Percentiles rank a stretch among this genome's conserved stretches.
phyloP scores from a whole-genome alignment of 129 eudicot genomes.

The Pulicaria dysenterica region DNA sequence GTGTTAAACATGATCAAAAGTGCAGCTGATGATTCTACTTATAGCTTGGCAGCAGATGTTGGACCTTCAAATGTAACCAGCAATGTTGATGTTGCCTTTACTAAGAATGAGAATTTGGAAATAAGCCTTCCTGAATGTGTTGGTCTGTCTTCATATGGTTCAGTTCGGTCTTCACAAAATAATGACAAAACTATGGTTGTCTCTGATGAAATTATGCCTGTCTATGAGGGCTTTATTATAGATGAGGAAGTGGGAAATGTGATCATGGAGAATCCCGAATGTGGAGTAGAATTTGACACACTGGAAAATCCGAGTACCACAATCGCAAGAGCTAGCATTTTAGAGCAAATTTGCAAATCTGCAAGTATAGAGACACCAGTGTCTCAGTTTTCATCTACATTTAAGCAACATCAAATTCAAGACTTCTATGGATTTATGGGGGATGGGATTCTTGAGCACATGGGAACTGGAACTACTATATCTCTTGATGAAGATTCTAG shows the following conservation, averaged over 20 bases:
- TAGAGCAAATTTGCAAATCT: slow-evolving; percentile 67
- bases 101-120: slow-evolving; percentile 34
- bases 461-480: slow-evolving; percentile 31
- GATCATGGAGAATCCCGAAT: slow-evolving; percentile 38
- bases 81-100: slow-evolving; percentile 24
- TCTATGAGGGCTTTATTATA: slow-evolving; percentile 65
- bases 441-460: slow-evolving; percentile 54
- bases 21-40: slow-evolving; percentile 36
- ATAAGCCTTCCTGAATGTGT: slow-evolving; percentile 33
- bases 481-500: slow-evolving; percentile 35
- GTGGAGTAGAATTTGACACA: slow-evolving; percentile 36
- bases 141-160: slow-evolving; percentile 23
- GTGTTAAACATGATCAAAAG: slow-evolving; percentile 34
- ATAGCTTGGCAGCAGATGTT: slow-evolving; percentile 39
- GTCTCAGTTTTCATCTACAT: slow-evolving; percentile 52
- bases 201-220: slow-evolving; percentile 61
- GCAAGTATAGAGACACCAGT: slow-evolving; percentile 57
- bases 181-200: slow-evolving; percentile 34
- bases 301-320: slow-evolving; percentile 47
- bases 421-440: slow-evolving; percentile 48
- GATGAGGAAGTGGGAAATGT: slow-evolving; percentile 40
- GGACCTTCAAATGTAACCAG: slow-evolving; percentile 22
- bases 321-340: slow-evolving; percentile 54
- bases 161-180: slow-evolving; percentile 32
- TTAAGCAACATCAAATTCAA: slow-evolving; percentile 30